Conservation (phyloP, 129 eudicot species). For the Erigeron canadensis region DNA sequence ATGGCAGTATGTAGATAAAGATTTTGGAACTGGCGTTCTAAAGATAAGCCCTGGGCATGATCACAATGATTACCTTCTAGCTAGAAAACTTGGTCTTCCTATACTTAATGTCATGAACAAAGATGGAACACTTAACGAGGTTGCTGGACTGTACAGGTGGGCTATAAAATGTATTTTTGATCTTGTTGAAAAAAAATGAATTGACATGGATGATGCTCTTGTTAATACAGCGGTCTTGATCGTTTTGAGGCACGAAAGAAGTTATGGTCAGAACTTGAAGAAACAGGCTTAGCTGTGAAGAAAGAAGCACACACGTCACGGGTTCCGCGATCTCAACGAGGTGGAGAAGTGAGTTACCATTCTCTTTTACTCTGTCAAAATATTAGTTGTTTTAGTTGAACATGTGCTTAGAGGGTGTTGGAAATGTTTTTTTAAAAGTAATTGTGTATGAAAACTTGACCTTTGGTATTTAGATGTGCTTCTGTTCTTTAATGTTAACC, state of each 20-base stretch:
- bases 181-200: slow-evolving; percentile 4
- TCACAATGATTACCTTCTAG: slow-evolving; percentile 97
- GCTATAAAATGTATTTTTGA: slow-evolving; percentile 5
- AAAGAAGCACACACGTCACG: slow-evolving; percentile 79
- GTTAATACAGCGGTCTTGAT: slow-evolving; percentile 75
- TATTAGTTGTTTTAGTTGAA: not conserved
- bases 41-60: slow-evolving; percentile 99
- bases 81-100: slow-evolving; percentile 94
- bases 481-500: not conserved
- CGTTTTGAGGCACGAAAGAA: slow-evolving; percentile 94
- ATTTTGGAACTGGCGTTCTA: slow-evolving; percentile 95
- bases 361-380: not conserved
- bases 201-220: not conserved
- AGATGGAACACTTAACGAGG: slow-evolving; percentile 86
- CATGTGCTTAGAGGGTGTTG: not conserved
- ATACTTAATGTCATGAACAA: slow-evolving; percentile 95
- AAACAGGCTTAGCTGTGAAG: slow-evolving; percentile 79
- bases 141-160: slow-evolving; percentile 86
- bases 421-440: not conserved
- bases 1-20: slow-evolving; percentile 87
- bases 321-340: slow-evolving; percentile 95
- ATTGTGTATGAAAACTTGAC: not conserved
- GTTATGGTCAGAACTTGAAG: slow-evolving; percentile 89
- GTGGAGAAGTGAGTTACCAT: slow-evolving; percentile 78
- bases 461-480: not conserved